Evolutionary conservation across 306 rosid genomes (phyloP).

Genomic region (Datisca glomerata): DNA sequence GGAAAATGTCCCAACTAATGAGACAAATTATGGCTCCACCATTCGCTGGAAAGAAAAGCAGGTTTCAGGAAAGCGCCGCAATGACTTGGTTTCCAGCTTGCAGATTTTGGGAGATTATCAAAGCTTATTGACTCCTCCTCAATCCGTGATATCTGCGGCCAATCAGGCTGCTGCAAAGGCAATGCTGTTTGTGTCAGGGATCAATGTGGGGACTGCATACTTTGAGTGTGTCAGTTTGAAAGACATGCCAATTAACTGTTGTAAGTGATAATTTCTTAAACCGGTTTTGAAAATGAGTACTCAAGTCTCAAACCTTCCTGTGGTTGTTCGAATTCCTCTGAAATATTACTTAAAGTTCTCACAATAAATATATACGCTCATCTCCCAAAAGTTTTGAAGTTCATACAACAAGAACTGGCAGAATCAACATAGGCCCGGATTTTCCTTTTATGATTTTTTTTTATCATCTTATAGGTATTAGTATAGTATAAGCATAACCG

Average conservation of each 20-base stretch:
- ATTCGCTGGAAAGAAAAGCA: constrained; percentile 48
- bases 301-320: too few relatives aligned
- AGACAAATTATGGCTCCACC: constrained; percentile 29
- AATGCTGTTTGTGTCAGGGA: constrained; percentile 67
- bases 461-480: too few relatives aligned
- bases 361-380: too few relatives aligned
- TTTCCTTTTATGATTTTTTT: too few relatives aligned
- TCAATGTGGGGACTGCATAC: constrained; percentile 54
- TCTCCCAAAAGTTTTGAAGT: too few relatives aligned
- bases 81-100: constrained; percentile 64
- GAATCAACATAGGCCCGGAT: too few relatives aligned
- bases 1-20: constrained; percentile 38
- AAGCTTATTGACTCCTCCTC: constrained; percentile 77
- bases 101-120: constrained; percentile 80
- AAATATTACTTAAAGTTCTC: too few relatives aligned
- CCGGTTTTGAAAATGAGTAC: too few relatives aligned
- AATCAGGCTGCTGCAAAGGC: constrained; percentile 96
- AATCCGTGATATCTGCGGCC: constrained; percentile 46
- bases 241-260: constrained; percentile 62
- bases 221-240: constrained; percentile 59
- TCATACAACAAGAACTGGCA: too few relatives aligned
- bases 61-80: constrained; percentile 43
- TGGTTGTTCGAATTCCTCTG: too few relatives aligned
- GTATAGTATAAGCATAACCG: too few relatives aligned
- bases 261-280: constrained; percentile 41